A percentile compares a stretch with the other conserved stretches of the same genome.
Conservation (phyloP, 2,329 filamentous ascomycete genomes). For the Beauveria medogensis region DNA sequence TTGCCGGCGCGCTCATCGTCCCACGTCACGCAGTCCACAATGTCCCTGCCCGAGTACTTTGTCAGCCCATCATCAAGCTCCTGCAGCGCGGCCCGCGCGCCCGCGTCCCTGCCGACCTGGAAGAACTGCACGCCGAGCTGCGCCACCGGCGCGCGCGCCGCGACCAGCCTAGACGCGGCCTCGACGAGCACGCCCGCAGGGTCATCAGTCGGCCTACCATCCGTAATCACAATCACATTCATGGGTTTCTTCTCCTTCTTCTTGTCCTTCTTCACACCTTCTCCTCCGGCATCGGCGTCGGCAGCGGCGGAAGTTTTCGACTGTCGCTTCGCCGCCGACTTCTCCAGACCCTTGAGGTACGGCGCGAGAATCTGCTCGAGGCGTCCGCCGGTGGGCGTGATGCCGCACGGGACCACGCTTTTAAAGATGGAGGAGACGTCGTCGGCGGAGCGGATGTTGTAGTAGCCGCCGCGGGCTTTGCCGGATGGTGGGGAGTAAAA, state of each 20-base stretch:
- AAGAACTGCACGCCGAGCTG: constrained; percentile 95
- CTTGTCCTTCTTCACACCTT: too few relatives aligned
- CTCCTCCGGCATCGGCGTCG: too few relatives aligned
- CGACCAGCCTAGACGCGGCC: constrained; percentile 63
- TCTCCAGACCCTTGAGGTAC: constrained; percentile 46
- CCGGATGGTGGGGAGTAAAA: constrained; percentile 24
- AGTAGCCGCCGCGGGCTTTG: constrained; percentile 47
- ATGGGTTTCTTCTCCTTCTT: constrained; percentile 50
- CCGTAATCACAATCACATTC: constrained; percentile 90
- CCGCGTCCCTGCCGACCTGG: constrained; percentile 71
- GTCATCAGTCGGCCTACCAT: constrained; percentile 75
- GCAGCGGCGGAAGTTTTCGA: too few relatives aligned
- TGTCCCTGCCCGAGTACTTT: constrained; percentile 61
- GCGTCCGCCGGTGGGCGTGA: constrained; percentile 67
- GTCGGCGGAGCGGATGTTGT: constrained; percentile 49
- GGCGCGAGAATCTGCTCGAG: constrained; percentile 64
- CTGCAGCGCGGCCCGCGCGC: constrained; percentile 56
- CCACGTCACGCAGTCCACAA: constrained; percentile 86
- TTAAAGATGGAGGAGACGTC: constrained; percentile 63
- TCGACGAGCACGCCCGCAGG: constrained; percentile 60
- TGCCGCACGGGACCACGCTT: constrained; percentile 53
- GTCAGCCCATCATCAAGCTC: constrained; percentile 66
- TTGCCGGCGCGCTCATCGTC: constrained; percentile 36
- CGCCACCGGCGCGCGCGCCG: constrained; percentile 60
- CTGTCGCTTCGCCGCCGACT: constrained; percentile 30